A percentile compares a stretch with the other conserved stretches of the same genome.
Evolutionary conservation across 2,329 filamentous ascomycete genomes (phyloP).

Genomic region (Aspergillus amoenus): DNA sequence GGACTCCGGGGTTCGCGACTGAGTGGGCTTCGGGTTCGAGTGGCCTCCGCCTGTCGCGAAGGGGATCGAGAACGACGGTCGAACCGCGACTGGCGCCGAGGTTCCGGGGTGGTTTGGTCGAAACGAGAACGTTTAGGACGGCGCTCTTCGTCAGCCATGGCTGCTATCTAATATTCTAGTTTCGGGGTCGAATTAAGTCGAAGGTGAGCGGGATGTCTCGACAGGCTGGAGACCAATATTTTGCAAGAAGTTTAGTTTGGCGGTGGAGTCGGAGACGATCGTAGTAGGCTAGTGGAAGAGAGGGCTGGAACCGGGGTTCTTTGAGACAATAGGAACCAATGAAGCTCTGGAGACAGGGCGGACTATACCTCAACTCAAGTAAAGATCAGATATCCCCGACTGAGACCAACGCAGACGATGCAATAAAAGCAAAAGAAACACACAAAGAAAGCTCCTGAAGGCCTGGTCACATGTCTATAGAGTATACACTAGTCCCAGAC

Average conservation of each 20-base stretch:
- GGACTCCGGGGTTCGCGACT: slow-evolving; percentile 53
- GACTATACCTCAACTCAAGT: neutral
- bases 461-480: neutral
- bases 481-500: slow-evolving; percentile 14
- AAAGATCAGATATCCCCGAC: neutral
- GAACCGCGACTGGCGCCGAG: slow-evolving; percentile 75
- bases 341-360: neutral
- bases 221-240: slow-evolving; percentile 1
- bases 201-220: neutral
- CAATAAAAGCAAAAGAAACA: neutral
- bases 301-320: neutral
- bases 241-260: slow-evolving; percentile 16
- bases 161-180: neutral
- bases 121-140: slow-evolving; percentile 86
- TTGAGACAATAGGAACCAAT: neutral
- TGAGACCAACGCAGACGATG: neutral
- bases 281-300: slow-evolving; percentile 15
- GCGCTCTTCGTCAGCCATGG: slow-evolving; percentile 76
- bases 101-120: slow-evolving; percentile 84
- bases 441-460: neutral
- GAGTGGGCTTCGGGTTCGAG: slow-evolving; percentile 79
- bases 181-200: slow-evolving; percentile 1
- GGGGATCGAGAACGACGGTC: slow-evolving; percentile 90
- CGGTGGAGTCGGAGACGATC: slow-evolving; percentile 16
- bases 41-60: slow-evolving; percentile 63